A percentile compares a stretch with the other conserved stretches of the same genome.
These are phyloP conservation scores for Barbatosphaeria neglecta DNA, from an alignment of 495 filamentous ascomycete genomes.

Conservation along the genomic window DNA sequence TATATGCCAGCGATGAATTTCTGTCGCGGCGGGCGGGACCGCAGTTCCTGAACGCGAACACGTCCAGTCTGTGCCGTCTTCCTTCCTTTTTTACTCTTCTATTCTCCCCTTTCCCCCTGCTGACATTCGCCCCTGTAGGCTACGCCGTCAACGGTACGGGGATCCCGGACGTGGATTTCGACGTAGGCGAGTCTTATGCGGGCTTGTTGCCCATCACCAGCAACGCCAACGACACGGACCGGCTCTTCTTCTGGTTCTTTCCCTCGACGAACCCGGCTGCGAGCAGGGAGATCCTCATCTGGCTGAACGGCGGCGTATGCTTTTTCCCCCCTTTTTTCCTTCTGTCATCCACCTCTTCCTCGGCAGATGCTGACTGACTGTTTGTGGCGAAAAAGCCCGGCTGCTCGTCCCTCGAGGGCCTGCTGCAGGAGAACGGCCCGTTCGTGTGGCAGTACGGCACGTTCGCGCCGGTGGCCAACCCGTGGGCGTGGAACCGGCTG, in stretches of 20 bases:
- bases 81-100: not conserved
- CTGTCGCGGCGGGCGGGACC: not conserved
- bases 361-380: no score
- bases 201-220: slow-evolving; percentile 59
- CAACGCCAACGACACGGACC: slow-evolving; percentile 37
- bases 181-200: slow-evolving; percentile 70
- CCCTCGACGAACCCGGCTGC: slow-evolving; percentile 43
- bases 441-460: slow-evolving; percentile 53
- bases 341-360: no score
- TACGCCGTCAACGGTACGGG: slow-evolving; percentile 56
- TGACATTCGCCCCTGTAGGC: no score
- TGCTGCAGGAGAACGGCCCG: slow-evolving; percentile 56
- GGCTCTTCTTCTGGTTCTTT: slow-evolving; percentile 73
- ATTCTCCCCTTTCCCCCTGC: not conserved
- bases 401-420: slow-evolving; percentile 54
- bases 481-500: slow-evolving; percentile 55
- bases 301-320: slow-evolving; percentile 35
- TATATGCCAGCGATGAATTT: not conserved
- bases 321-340: not conserved
- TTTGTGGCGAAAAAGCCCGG: slow-evolving; percentile 35
- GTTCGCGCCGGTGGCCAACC: slow-evolving; percentile 45
- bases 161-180: slow-evolving; percentile 64
- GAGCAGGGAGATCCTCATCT: slow-evolving; percentile 58
- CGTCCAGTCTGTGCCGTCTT: slow-evolving; percentile 13
- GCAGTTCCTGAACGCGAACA: slow-evolving; percentile 25